Evolutionary conservation across 2,329 filamentous ascomycete species (phyloP).

Genomic region (Paracoccidioides lutzii): DNA sequence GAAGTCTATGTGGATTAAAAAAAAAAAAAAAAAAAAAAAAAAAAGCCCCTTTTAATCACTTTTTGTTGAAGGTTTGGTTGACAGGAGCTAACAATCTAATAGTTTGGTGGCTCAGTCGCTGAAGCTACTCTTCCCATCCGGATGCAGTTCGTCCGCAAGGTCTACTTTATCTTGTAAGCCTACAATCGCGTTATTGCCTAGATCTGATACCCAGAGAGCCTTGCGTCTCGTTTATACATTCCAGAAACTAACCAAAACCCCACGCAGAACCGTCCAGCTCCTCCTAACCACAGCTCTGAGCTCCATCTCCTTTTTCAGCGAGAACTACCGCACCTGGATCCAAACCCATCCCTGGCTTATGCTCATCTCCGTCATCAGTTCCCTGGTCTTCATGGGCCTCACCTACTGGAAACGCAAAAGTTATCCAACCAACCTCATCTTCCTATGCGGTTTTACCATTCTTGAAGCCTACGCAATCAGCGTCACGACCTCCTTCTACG

Average conservation of each 20-base stretch:
- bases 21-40: neutral
- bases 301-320: constrained; percentile 73
- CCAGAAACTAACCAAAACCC: neutral
- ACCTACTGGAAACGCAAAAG: constrained; percentile 95
- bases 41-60: too few relatives aligned
- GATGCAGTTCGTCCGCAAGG: constrained; percentile 93
- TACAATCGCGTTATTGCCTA: neutral
- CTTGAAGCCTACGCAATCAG: constrained; percentile 89
- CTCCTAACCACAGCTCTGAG: constrained; percentile 70
- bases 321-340: constrained; percentile 71
- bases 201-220: neutral
- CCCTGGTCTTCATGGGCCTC: constrained; percentile 70
- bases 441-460: constrained; percentile 78
- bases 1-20: neutral
- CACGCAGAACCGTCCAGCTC: constrained; percentile 66
- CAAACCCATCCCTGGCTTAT: constrained; percentile 72
- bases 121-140: constrained; percentile 92
- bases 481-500: constrained; percentile 84
- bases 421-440: constrained; percentile 87
- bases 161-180: constrained; percentile 78
- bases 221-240: neutral
- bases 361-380: constrained; percentile 72
- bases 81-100: too few relatives aligned
- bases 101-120: constrained; percentile 86
- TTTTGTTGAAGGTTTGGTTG: neutral